These are phyloP conservation scores for Backusella parvicylindrica DNA, from an alignment of 192 early-diverging fungal species.

Conservation along the genomic window DNA sequence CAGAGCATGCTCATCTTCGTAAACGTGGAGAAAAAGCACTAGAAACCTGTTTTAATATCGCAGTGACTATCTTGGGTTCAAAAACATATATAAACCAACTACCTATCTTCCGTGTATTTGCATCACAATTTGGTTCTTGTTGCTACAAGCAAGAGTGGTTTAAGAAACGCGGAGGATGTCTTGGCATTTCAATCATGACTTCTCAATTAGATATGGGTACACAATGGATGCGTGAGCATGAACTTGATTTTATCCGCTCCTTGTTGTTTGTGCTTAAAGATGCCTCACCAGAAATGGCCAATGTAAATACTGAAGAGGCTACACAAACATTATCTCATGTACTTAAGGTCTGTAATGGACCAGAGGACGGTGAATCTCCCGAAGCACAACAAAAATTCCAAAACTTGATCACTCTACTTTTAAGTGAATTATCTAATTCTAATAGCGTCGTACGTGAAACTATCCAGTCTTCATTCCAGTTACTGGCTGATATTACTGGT, in stretches of 20 bases:
- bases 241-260: constrained; percentile 91
- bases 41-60: constrained; percentile 57
- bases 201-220: constrained; percentile 80
- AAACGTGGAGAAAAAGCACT: constrained; percentile 63
- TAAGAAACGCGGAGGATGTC: constrained; percentile 86
- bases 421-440: constrained; percentile 91
- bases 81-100: constrained; percentile 60
- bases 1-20: constrained; percentile 56
- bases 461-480: constrained; percentile 76
- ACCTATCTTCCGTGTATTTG: constrained; percentile 73
- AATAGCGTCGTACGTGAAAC: constrained; percentile 86
- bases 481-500: constrained; percentile 76
- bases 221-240: constrained; percentile 91
- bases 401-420: constrained; percentile 73
- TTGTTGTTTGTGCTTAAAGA: constrained; percentile 97
- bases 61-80: constrained; percentile 48
- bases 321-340: constrained; percentile 71
- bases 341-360: constrained; percentile 64
- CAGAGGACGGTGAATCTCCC: constrained; percentile 46
- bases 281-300: constrained; percentile 71
- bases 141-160: constrained; percentile 91
- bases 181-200: constrained; percentile 81
- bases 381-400: constrained; percentile 67
- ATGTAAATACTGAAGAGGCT: constrained; percentile 69
- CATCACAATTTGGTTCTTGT: constrained; percentile 81